These are phyloP conservation scores for Collariella sp. DNA, from an alignment of 495 filamentous ascomycete species.

Conservation along the genomic window DNA sequence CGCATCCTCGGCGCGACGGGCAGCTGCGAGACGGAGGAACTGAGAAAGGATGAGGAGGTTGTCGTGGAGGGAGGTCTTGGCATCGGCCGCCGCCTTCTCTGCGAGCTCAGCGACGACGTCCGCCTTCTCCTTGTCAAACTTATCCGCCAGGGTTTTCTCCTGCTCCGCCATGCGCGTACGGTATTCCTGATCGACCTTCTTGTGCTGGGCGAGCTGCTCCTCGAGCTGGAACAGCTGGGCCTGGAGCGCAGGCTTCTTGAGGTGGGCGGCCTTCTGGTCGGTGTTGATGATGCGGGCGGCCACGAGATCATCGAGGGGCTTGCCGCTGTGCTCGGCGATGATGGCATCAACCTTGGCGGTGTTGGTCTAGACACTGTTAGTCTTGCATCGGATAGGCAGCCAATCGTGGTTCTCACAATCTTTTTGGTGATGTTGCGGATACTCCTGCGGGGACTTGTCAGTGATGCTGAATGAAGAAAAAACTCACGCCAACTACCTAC, in stretches of 20 bases:
- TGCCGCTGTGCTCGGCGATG: conserved; percentile 64
- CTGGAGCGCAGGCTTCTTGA: conserved; percentile 84
- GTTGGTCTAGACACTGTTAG: conserved; percentile 49
- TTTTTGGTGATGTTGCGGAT: conserved; percentile 85
- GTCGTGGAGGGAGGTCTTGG: conserved; percentile 42
- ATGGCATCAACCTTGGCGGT: conserved; percentile 71
- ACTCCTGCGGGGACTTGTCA: conserved; percentile 44
- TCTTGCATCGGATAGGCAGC: background rate
- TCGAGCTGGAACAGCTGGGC: conserved; percentile 64
- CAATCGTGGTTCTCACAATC: conserved; percentile 50
- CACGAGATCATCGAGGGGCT: conserved; percentile 78
- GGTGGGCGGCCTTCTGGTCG: conserved; percentile 81
- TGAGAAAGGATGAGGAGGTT: conserved; percentile 62
- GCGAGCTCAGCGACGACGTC: conserved; percentile 48
- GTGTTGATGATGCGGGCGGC: conserved; percentile 74
- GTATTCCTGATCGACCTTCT: conserved; percentile 72
- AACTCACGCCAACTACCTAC: conserved; percentile 40
- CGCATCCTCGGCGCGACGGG: conserved; percentile 55
- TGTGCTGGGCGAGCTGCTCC: conserved; percentile 76
- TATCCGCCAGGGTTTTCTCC: conserved; percentile 59
- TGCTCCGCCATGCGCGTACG: conserved; percentile 58
- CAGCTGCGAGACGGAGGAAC: conserved; percentile 71
- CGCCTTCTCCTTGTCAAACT: conserved; percentile 61
- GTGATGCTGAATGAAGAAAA: background rate
- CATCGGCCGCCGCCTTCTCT: conserved; percentile 49